Evolutionary conservation across 1,284 basidiomycete species (phyloP).

Genomic region (Leccinum griseonigrum): DNA sequence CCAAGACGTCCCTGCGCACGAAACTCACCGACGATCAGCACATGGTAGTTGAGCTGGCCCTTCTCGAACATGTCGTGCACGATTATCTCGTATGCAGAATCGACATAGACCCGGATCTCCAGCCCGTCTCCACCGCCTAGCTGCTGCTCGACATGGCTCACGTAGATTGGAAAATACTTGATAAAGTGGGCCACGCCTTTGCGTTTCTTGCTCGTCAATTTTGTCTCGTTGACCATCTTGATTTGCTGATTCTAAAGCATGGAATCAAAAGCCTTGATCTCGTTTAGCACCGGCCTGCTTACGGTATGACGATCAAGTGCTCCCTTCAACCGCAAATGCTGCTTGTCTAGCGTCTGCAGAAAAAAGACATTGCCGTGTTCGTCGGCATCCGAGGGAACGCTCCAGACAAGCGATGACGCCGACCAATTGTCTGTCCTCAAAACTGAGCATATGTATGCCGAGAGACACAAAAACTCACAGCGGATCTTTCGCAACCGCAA

Average conservation of each 20-base stretch:
- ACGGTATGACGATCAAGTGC: conserved; percentile 80
- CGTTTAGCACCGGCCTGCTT: conserved; percentile 33
- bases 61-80: conserved; percentile 93
- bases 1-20: not conserved
- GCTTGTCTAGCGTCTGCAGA: conserved; percentile 73
- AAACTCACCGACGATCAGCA: conserved; percentile 86
- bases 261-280: conserved; percentile 6
- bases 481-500: conserved; percentile 70
- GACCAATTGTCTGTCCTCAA: conserved; percentile 68
- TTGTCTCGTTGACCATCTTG: conserved; percentile 87
- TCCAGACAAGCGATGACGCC: conserved; percentile 84
- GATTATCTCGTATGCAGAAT: conserved; percentile 85
- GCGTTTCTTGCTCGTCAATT: conserved; percentile 88
- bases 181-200: conserved; percentile 93
- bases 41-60: conserved; percentile 94
- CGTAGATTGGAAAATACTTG: conserved; percentile 88
- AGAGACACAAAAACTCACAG: conserved; percentile 53
- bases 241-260: conserved; percentile 76
- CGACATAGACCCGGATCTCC: conserved; percentile 77
- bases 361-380: conserved; percentile 79
- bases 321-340: conserved; percentile 72
- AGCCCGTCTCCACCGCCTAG: conserved; percentile 76
- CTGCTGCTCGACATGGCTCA: conserved; percentile 83
- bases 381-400: conserved; percentile 74
- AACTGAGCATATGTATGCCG: not conserved